Evolutionary conservation across 805 yeast species (phyloP).

Genomic region (Cyberlindnera mycetangii): DNA sequence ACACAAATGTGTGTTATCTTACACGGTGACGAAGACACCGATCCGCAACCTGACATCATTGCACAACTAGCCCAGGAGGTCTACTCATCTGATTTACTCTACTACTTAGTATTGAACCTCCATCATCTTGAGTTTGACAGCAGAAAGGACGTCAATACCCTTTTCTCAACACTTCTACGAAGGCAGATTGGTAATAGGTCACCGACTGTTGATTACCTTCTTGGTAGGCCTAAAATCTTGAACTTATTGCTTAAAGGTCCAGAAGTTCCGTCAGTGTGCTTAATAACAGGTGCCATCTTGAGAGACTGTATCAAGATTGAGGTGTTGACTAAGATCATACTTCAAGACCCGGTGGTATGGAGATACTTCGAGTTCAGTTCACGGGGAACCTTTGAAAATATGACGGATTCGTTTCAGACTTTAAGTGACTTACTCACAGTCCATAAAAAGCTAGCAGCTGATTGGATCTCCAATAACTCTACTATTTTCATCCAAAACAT

Average conservation of each 20-base stretch:
- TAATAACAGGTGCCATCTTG: conserved; percentile 72
- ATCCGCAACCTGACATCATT: conserved; percentile 49
- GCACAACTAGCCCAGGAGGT: conserved; percentile 78
- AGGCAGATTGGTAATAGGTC: conserved; percentile 72
- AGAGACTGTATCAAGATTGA: conserved; percentile 85
- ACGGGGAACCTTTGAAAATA: conserved; percentile 77
- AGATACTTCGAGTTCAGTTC: conserved; percentile 75
- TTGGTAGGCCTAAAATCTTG: conserved; percentile 64
- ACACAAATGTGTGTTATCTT: conserved; percentile 62
- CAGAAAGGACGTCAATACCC: conserved; percentile 71
- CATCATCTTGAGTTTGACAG: conserved; percentile 82
- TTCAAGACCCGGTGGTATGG: conserved; percentile 71
- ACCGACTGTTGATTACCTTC: conserved; percentile 84
- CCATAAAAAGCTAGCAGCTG: conserved; percentile 68
- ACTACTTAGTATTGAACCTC: conserved; percentile 55
- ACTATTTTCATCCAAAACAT: conserved; percentile 57
- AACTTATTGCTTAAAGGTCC: conserved; percentile 65
- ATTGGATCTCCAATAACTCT: conserved; percentile 59
- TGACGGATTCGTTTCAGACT: conserved; percentile 86
- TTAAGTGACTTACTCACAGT: conserved; percentile 63
- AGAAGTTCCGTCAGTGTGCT: conserved; percentile 67
- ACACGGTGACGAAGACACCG: conserved; percentile 65
- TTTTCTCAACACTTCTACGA: conserved; percentile 75
- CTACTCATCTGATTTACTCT: conserved; percentile 66
- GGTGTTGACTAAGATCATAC: conserved; percentile 54